Base-by-base conservation (phyloP, 1,284 basidiomycete species). In the Irpex sp. region DNA sequence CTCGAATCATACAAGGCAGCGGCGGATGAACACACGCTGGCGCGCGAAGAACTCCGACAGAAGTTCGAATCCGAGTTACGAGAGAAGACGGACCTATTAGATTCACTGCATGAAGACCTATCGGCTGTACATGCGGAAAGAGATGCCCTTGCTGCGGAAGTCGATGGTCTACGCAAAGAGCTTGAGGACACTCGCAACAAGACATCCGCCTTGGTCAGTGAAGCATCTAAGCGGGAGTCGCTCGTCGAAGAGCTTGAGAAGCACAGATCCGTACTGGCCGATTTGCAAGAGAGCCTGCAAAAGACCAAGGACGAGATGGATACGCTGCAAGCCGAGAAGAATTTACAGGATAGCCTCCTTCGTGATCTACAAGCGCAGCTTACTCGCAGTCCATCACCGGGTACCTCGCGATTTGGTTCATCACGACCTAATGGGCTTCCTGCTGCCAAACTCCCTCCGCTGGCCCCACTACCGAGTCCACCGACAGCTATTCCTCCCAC, bases 381-480 rank as follows among this genome's bases (percentile, higher is more conserved):
- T 39, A 65, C 82, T 50, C 85, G 86, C 63, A 83, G 81, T 65
- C 80, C 89, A 47, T 81, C 77, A 63, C 70, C 74, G 21, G 59
- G 69, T 54, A 49, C 57, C 57, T 60, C 61, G 37, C 79, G 75
- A 51, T 71, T 84, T 47, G 76, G 84, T 5, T 86, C 83, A 69
- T 79, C 81, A 50, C 83, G 89, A 63, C 75, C 81, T 56, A 83
- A 83, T 62, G 83, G 83, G 35, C 74, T 89, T 61, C 83, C 88
- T 39, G 78, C 83, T 26, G 80, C 85, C 68, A 95, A 95, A 74
- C 83, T 92, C 31, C 94, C 94, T 26, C 94, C 94, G 19, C 90
- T 92, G 0, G 93, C 91, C 0, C 94, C 94, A 0, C 93, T 95
- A 21, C 95, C 94, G 2, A 88, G 90, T 31, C 94, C 95, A 5